Conservation (phyloP, 768 basidiomycete genomes). For the Boletellus sp. region DNA sequence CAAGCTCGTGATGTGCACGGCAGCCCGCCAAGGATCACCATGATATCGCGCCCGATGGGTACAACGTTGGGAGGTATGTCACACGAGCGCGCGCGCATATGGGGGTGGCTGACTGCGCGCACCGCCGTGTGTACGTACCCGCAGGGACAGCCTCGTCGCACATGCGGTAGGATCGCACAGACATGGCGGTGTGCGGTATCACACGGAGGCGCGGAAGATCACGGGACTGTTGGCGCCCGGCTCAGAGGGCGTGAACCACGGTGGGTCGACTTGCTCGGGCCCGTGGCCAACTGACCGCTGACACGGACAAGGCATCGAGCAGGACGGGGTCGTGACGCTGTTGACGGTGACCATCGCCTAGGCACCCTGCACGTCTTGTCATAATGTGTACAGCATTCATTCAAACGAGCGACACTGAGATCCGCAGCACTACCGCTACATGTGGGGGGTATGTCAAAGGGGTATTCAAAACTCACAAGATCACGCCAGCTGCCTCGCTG, state of each 20-base stretch:
- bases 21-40: constrained; percentile 36
- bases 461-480: constrained; percentile 21
- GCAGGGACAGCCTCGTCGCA: constrained; percentile 40
- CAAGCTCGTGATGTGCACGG: not conserved
- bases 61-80: constrained; percentile 44
- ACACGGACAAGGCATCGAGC: constrained; percentile 45
- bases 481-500: constrained; percentile 29
- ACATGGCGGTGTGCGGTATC: constrained; percentile 46
- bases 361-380: not conserved
- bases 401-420: constrained; percentile 9
- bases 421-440: constrained; percentile 21
- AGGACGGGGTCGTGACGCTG: constrained; percentile 53
- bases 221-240: constrained; percentile 55
- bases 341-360: constrained; percentile 49
- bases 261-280: constrained; percentile 24
- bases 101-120: not conserved
- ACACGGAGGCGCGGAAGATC: constrained; percentile 42
- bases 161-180: constrained; percentile 36
- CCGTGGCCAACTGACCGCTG: no score
- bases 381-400: not conserved
- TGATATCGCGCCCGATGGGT: constrained; percentile 44
- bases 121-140: not conserved
- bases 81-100: not conserved
- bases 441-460: not conserved
- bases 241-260: constrained; percentile 48